A percentile compares a stretch with the other conserved stretches of the same genome.
Conservation (phyloP, 139 green algal genomes). For the Chlorella sp. region DNA sequence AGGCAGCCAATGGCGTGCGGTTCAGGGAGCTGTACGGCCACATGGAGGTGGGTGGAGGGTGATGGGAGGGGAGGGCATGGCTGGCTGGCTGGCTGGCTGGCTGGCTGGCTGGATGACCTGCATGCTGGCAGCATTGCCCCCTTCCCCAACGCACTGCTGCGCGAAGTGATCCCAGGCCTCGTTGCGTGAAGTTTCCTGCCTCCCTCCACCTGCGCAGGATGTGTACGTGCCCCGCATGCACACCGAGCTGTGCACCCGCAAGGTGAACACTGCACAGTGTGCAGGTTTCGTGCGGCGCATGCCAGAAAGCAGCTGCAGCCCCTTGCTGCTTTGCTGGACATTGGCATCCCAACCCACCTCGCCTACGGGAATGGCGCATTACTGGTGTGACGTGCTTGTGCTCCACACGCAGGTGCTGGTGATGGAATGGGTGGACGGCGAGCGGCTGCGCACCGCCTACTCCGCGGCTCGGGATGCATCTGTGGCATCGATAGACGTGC, state of each 20-base stretch:
- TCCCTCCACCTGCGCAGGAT: slow-evolving; percentile 45
- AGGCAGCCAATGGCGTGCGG: slow-evolving; percentile 77
- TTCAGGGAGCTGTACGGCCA: slow-evolving; percentile 69
- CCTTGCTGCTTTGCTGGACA: too few species aligned
- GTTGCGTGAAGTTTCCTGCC: too few species aligned
- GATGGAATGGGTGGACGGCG: slow-evolving; percentile 95
- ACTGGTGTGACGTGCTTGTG: too few species aligned
- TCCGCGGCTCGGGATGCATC: not conserved
- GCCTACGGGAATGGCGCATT: too few species aligned
- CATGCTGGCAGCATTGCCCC: not conserved
- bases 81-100: too few species aligned
- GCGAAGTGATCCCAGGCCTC: too few species aligned
- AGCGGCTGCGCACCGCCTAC: slow-evolving; percentile 70
- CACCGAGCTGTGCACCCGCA: slow-evolving; percentile 54
- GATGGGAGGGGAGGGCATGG: too few species aligned
- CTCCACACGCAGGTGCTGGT: slow-evolving; percentile 62
- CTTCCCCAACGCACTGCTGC: too few species aligned
- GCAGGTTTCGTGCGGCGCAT: too few species aligned
- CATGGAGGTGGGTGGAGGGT: slow-evolving; percentile 62
- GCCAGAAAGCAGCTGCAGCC: too few species aligned
- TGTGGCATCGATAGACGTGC: not conserved
- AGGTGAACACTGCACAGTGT: too few species aligned
- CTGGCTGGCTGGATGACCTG: not conserved
- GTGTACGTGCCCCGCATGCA: slow-evolving; percentile 71
- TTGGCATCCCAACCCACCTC: too few species aligned